Conservation (phyloP, 257 asterid species). For the Solanum etuberosum region DNA sequence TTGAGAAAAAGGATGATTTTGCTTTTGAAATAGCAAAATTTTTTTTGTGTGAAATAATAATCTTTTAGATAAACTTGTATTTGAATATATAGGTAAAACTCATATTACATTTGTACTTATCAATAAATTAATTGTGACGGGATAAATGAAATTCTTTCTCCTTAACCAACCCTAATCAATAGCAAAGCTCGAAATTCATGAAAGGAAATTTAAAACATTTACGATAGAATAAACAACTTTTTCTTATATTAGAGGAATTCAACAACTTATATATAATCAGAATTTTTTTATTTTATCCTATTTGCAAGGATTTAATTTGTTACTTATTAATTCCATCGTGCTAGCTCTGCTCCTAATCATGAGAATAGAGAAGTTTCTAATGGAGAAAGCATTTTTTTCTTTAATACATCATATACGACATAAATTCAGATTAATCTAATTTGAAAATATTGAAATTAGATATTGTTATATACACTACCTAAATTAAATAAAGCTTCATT, state of each 20-base stretch:
- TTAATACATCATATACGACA: too few relatives aligned
- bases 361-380: not conserved
- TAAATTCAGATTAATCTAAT: too few relatives aligned
- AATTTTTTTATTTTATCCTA: too few relatives aligned
- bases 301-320: not conserved
- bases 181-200: too few relatives aligned
- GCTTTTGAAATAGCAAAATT: not conserved
- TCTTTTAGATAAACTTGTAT: not conserved
- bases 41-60: not conserved
- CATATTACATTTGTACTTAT: too few relatives aligned
- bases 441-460: too few relatives aligned
- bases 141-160: rapidly evolving
- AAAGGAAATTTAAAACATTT: not conserved
- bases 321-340: too few relatives aligned
- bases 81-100: not conserved
- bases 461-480: not conserved
- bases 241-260: too few relatives aligned
- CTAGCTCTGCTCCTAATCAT: not conserved
- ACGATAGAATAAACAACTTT: not conserved
- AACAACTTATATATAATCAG: too few relatives aligned
- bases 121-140: too few relatives aligned
- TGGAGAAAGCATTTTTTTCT: rapidly evolving
- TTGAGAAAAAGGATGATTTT: not conserved
- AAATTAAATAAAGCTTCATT: not conserved
- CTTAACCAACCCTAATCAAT: not conserved